Conservation (phyloP, 345 rosid genomes). For the Gossypium longicalyx region DNA sequence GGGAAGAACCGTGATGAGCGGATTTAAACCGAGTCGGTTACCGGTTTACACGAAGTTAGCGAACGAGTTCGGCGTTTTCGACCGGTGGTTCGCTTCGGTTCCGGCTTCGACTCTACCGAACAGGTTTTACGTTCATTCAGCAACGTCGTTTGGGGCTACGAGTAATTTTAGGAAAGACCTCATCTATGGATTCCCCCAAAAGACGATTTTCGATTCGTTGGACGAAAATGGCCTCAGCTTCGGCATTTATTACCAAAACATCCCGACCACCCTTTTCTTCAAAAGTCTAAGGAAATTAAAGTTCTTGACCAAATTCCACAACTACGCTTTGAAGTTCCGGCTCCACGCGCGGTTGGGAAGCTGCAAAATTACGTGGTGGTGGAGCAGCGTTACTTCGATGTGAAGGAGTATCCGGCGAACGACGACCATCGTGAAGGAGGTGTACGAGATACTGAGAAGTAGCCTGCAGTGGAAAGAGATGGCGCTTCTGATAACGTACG, state of each 20-base stretch:
- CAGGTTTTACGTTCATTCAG: constrained; percentile 94
- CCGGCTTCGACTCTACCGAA: constrained; percentile 98
- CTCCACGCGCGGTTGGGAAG: constrained; percentile 63
- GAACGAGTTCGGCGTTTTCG: constrained; percentile 80
- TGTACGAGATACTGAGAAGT: constrained; percentile 82
- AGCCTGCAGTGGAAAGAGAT: constrained; percentile 91
- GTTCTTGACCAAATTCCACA: constrained; percentile 64
- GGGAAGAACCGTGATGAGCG: constrained; percentile 76
- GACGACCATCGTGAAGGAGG: constrained; percentile 98
- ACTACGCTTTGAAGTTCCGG: constrained; percentile 53
- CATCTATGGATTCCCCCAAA: constrained; percentile 83
- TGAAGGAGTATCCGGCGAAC: constrained; percentile 63
- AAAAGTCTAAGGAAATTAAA: constrained; percentile 66
- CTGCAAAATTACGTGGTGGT: constrained; percentile 80
- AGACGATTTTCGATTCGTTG: constrained; percentile 83
- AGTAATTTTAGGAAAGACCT: constrained; percentile 87
- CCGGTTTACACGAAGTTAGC: constrained; percentile 80
- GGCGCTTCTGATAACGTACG: constrained; percentile 88
- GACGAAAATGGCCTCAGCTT: constrained; percentile 80
- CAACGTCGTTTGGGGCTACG: constrained; percentile 87
- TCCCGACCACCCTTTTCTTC: constrained; percentile 87
- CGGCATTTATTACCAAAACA: constrained; percentile 92
- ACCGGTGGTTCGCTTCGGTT: constrained; percentile 97
- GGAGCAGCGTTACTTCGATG: constrained; percentile 84
- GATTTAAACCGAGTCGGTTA: constrained; percentile 63